A percentile compares a stretch with the other conserved stretches of the same genome.
phyloP scores from a whole-genome alignment of 2,329 filamentous ascomycete species.

The Claviceps quebecensis region DNA sequence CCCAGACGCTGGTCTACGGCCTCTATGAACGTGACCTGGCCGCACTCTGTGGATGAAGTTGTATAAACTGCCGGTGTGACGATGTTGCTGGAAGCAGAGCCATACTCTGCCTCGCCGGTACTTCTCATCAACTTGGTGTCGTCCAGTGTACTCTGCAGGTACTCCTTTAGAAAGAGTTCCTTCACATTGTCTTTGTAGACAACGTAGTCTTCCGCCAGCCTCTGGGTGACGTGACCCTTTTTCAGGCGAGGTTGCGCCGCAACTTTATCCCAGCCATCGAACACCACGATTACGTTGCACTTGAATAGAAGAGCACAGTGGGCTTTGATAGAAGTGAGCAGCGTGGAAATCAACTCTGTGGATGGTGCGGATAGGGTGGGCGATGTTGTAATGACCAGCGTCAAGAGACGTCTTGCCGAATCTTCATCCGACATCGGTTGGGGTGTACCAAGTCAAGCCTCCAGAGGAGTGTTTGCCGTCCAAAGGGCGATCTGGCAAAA shows the following conservation, averaged over 20 bases:
- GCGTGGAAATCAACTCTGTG: conserved; percentile 33
- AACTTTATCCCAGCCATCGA: conserved; percentile 38
- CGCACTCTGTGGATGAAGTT: conserved; percentile 15
- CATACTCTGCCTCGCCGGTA: conserved; percentile 31
- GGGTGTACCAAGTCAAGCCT: background rate
- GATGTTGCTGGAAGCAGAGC: conserved; percentile 24
- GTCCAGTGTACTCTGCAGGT: background rate
- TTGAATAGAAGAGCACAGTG: conserved; percentile 26
- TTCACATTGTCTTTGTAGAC: conserved; percentile 35
- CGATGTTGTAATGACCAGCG: conserved; percentile 37
- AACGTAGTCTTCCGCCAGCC: conserved; percentile 26
- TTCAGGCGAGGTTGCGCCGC: conserved; percentile 31
- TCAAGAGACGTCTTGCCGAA: conserved; percentile 6
- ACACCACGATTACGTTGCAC: conserved; percentile 35
- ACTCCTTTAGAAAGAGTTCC: conserved; percentile 17
- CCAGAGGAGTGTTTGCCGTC: background rate
- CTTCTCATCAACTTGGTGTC: conserved; percentile 4
- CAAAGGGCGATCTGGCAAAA: background rate
- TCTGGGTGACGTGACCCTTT: conserved; percentile 35
- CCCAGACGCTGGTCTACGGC: conserved; percentile 30
- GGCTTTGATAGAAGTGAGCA: conserved; percentile 29
- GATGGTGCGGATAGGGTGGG: conserved; percentile 40
- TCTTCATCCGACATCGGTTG: background rate
- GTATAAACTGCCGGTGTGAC: conserved; percentile 6
- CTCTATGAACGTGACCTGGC: conserved; percentile 34